Base-by-base conservation (phyloP, 495 filamentous ascomycete genomes). In the Penicillium antarcticum region DNA sequence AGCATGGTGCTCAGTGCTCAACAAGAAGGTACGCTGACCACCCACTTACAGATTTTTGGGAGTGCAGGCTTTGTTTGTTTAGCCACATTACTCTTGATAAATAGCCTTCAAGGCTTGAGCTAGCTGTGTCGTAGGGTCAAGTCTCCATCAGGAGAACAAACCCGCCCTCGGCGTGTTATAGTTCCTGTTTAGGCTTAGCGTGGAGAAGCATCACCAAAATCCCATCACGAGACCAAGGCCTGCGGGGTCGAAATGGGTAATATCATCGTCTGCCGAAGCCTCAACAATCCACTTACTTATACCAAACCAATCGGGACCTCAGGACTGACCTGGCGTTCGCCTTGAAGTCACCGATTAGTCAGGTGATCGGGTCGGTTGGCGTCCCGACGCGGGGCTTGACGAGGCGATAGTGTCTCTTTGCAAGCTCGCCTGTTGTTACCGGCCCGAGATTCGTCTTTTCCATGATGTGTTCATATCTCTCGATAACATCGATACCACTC, bases 341-440 rank as follows among this genome's bases (percentile, higher is more conserved):
- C 26, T 10, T 29, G 1, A 10, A 29, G 26, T 42, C 23, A 3
- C 29, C 37, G n/a, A 9, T 41, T 34, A 42, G 37, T 17, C 47
- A 49, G 47, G 47, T 49, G 47, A 49, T 42, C 47, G 47, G 38
- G n/a, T 42, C 47, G 47, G 47, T 41, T 42, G 29, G 33, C 34
- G 3, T 14, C 9, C 37, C 37, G 46, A 9, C 26, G 6, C 26
- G 26, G 26, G 26, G 26, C 26, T 29, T 29, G 26, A 8, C 26
- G 26, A 29, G 26, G 21, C 21, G 21, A 29, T 29, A 29, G 26
- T 29, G 26, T 29, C 26, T 29, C 26, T 9, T 29, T 29, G 5
- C 26, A 29, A 29, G 26, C 26, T 29, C 26, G 26, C 26, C 26
- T 29, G 26, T 29, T 7, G 26, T 29, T 29, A 7, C 26, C 26